These are phyloP conservation scores for Bifiguratus adelaidae DNA, from an alignment of 192 early-diverging fungal species.

Conservation along the genomic window DNA sequence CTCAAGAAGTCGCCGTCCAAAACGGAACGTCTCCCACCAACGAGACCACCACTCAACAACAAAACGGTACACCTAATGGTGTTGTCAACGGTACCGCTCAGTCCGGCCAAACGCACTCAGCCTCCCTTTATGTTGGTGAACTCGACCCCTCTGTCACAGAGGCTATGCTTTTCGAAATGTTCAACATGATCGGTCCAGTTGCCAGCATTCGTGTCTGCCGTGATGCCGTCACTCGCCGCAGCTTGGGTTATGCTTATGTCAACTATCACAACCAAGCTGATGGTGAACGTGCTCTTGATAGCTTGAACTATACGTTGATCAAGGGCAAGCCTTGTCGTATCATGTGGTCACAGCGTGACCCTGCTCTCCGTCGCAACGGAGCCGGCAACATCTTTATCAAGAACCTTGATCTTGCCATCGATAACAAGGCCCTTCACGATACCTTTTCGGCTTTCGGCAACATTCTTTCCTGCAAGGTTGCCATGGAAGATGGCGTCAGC, in stretches of 20 bases:
- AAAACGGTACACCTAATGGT: too few relatives aligned
- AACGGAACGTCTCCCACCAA: too few relatives aligned
- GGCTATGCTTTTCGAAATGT: slow-evolving; percentile 95
- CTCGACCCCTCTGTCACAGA: slow-evolving; percentile 94
- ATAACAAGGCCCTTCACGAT: slow-evolving; percentile 99
- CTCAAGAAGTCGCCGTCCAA: too few relatives aligned
- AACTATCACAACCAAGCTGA: slow-evolving; percentile 92
- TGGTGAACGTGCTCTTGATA: slow-evolving; percentile 84
- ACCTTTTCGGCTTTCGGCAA: slow-evolving; percentile 96
- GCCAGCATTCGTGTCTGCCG: slow-evolving; percentile 96
- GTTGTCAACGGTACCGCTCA: too few relatives aligned
- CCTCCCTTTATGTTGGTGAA: slow-evolving; percentile 94
- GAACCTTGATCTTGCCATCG: slow-evolving; percentile 94
- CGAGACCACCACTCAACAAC: too few relatives aligned
- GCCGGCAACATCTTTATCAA: slow-evolving; percentile 99
- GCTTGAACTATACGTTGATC: slow-evolving; percentile 92
- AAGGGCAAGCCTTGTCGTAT: slow-evolving; percentile 95
- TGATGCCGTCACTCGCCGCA: slow-evolving; percentile 93
- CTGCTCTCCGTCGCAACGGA: slow-evolving; percentile 81
- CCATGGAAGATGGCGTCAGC: slow-evolving; percentile 68
- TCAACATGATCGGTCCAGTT: slow-evolving; percentile 91
- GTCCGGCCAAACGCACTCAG: too few relatives aligned
- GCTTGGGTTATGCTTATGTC: slow-evolving; percentile 96
- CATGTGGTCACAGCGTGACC: slow-evolving; percentile 99
- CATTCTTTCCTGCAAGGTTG: slow-evolving; percentile 98